These are phyloP conservation scores for Suaeda aralocaspica DNA, from an alignment of 148 eudicot genomes.

Conservation along the genomic window DNA sequence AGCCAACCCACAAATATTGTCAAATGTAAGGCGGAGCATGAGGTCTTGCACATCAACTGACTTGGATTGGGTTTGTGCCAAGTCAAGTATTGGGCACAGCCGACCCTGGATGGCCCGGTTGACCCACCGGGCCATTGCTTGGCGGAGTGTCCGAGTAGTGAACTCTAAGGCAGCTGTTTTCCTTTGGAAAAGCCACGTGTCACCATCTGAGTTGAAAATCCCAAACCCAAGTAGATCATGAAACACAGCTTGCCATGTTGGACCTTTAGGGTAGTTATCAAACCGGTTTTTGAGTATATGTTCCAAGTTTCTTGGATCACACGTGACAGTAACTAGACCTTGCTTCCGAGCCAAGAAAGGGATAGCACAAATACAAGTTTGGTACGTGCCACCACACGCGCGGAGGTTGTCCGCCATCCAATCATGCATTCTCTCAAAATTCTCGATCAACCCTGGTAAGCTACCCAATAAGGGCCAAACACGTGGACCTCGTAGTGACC, in stretches of 20 bases:
- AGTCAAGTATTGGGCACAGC: constrained; percentile 52
- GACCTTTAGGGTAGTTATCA: constrained; percentile 89
- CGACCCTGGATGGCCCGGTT: constrained; percentile 62
- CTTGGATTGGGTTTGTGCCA: constrained; percentile 42
- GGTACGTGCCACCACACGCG: constrained; percentile 88
- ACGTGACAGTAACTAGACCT: constrained; percentile 86
- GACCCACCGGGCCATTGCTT: constrained; percentile 94
- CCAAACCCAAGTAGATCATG: constrained; percentile 83
- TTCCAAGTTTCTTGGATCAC: constrained; percentile 84
- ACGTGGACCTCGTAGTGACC: constrained; percentile 72
- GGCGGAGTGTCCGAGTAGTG: constrained; percentile 84
- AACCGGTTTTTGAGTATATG: constrained; percentile 82
- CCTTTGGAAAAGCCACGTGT: constrained; percentile 85
- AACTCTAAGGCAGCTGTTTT: constrained; percentile 94
- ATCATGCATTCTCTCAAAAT: constrained; percentile 78
- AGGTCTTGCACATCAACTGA: constrained; percentile 81
- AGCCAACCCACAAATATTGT: constrained; percentile 85
- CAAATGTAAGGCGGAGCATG: constrained; percentile 78
- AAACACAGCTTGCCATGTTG: constrained; percentile 93
- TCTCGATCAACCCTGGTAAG: constrained; percentile 75
- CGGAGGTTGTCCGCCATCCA: constrained; percentile 90
- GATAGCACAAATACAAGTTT: constrained; percentile 81
- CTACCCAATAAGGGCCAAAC: constrained; percentile 91
- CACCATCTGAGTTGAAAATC: constrained; percentile 91
- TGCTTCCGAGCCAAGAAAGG: constrained; percentile 85